These are phyloP conservation scores for Aspergillus biplanus DNA, from an alignment of 495 filamentous ascomycete species.

Conservation along the genomic window DNA sequence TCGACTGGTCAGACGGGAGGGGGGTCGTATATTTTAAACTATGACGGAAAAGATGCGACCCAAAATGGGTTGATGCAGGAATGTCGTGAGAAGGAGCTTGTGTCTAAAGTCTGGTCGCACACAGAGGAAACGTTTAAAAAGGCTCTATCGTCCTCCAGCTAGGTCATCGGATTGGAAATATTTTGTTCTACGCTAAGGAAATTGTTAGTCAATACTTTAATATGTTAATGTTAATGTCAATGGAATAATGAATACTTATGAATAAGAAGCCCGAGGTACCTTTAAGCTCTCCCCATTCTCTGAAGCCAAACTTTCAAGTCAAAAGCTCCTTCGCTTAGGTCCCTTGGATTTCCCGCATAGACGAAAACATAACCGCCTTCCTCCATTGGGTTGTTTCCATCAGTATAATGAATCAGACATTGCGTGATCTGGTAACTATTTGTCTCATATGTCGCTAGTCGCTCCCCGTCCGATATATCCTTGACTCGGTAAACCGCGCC, in stretches of 20 bases:
- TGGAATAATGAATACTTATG: neutral
- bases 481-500: constrained; percentile 34
- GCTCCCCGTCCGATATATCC: constrained; percentile 24
- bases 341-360: constrained; percentile 33
- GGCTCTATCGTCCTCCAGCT: constrained; percentile 5
- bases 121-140: constrained; percentile 49
- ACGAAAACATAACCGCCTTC: constrained; percentile 31
- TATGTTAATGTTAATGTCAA: neutral
- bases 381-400: constrained; percentile 20
- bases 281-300: neutral
- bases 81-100: constrained; percentile 45
- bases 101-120: constrained; percentile 52
- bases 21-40: constrained; percentile 56
- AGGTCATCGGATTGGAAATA: neutral
- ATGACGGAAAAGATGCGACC: constrained; percentile 45
- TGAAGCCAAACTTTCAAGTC: constrained; percentile 28
- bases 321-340: constrained; percentile 35
- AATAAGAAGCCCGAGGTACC: too few species aligned
- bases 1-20: constrained; percentile 50
- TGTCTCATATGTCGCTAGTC: constrained; percentile 36
- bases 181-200: neutral
- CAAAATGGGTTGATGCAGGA: constrained; percentile 39
- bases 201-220: too few species aligned
- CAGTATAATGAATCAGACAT: constrained; percentile 30
- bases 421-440: constrained; percentile 23